phyloP scores from a whole-genome alignment of 2,329 filamentous ascomycete genomes.

The Colletotrichum lindemuthianum region DNA sequence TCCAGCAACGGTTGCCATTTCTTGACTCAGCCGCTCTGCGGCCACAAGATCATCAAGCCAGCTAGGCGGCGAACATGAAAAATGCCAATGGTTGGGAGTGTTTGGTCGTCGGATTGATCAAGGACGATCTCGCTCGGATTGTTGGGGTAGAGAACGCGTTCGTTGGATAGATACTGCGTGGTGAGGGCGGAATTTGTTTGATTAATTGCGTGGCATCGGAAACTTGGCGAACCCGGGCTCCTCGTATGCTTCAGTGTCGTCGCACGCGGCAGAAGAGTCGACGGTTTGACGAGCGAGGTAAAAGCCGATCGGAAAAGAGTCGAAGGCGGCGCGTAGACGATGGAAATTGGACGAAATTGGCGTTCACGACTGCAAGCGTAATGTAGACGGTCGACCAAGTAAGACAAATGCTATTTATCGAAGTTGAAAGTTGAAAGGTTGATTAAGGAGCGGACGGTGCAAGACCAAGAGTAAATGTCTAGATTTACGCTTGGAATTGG shows the following conservation, averaged over 20 bases:
- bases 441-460: conserved; percentile 43
- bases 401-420: conserved; percentile 39
- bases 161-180: conserved; percentile 5
- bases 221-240: conserved; percentile 11
- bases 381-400: conserved; percentile 34
- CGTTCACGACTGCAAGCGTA: conserved; percentile 33
- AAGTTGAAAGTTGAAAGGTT: conserved; percentile 35
- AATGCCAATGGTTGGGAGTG: conserved; percentile 35
- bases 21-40: conserved; percentile 58
- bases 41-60: conserved; percentile 56
- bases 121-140: conserved; percentile 28
- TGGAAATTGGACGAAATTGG: conserved; percentile 35
- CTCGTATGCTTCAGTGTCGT: background rate
- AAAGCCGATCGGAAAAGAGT: conserved; percentile 27
- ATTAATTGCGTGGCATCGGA: conserved; percentile 26
- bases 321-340: conserved; percentile 30
- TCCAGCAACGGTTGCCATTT: conserved; percentile 54
- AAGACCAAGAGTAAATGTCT: conserved; percentile 64
- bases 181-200: conserved; percentile 16
- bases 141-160: conserved; percentile 18
- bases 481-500: conserved; percentile 66
- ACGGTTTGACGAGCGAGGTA: conserved; percentile 17
- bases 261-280: conserved; percentile 1
- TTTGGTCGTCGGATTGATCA: conserved; percentile 13
- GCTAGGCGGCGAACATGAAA: conserved; percentile 55